A percentile compares a stretch with the other conserved stretches of the same genome.
Evolutionary conservation across 306 rosid species (phyloP).

Genomic region (Calophaca sinica): DNA sequence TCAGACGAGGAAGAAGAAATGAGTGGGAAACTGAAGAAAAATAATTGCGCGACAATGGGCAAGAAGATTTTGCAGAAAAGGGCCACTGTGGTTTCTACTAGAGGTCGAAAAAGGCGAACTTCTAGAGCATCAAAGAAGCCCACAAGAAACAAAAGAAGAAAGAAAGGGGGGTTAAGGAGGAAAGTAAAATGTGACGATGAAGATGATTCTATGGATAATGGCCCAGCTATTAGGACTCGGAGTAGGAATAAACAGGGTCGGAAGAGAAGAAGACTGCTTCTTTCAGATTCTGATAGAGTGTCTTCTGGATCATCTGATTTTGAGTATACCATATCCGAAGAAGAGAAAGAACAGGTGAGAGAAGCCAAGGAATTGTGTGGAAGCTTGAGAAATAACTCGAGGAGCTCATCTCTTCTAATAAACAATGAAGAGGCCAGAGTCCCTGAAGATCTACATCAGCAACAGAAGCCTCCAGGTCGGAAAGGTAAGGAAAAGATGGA

Average conservation of each 20-base stretch:
- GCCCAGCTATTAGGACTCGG: slow-evolving; percentile 43
- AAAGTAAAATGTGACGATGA: slow-evolving; percentile 50
- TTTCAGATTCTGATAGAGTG: slow-evolving; percentile 63
- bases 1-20: slow-evolving; percentile 66
- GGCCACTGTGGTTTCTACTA: slow-evolving; percentile 39
- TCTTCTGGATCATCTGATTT: slow-evolving; percentile 66
- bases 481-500: slow-evolving; percentile 92
- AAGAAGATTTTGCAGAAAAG: slow-evolving; percentile 56
- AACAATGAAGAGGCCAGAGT: slow-evolving; percentile 49
- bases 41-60: slow-evolving; percentile 48
- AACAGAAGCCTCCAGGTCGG: slow-evolving; percentile 60
- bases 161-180: slow-evolving; percentile 51
- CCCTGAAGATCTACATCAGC: slow-evolving; percentile 44
- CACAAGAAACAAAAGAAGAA: slow-evolving; percentile 60
- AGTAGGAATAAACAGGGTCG: slow-evolving; percentile 46
- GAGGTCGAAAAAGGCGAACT: slow-evolving; percentile 57
- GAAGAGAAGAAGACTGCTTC: slow-evolving; percentile 52
- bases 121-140: slow-evolving; percentile 65
- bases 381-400: slow-evolving; percentile 53
- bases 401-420: slow-evolving; percentile 54
- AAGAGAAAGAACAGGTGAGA: slow-evolving; percentile 91
- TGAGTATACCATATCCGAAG: slow-evolving; percentile 87
- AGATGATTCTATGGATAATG: slow-evolving; percentile 54
- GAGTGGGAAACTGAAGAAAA: slow-evolving; percentile 55
- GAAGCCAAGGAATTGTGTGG: slow-evolving; percentile 75